Evolutionary conservation across 495 filamentous ascomycete species (phyloP), one percentile per base, ranked within the genome.

Genomic region (Cairneyella variabilis): DNA sequence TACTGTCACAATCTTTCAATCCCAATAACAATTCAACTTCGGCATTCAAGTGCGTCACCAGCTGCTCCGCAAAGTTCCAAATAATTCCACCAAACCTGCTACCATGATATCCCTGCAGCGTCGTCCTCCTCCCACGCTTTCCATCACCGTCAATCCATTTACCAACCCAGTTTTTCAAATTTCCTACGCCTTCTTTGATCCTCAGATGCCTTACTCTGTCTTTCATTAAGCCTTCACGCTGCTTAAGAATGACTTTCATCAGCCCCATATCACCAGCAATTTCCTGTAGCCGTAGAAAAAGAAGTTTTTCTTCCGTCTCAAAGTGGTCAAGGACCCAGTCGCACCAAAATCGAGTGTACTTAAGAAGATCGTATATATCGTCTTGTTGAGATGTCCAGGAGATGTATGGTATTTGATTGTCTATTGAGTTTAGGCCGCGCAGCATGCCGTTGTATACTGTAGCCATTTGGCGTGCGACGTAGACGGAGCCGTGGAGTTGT

Each of bases 401-500:
- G 0, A 67, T 69, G 0, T 70, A 69, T 61, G n/a, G n/a, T n/a
- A n/a, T n/a, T n/a, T 77, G 74, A 8, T 69, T 56, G 58, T 73
- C 73, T 47, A 77, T 71, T 16, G 62, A 58, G 58, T 78, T 79
- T 18, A 78, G 69, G 14, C 65, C 66, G 43, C 76, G 73, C 41
- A 74, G 57, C 51, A 77, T 68, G 21, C 66, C 59, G 61, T 79
- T 79, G 66, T 77, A 74, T 7, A 68, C 56, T 46, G 66, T 57
- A 3, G 69, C 57, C 63, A 76, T 71, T 21, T 72, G 63, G 14
- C 68, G 62, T 10, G 72, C 74, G 34, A 52, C 60, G 9, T n/a
- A 49, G 2, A 49, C 46, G 22, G 28, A 11, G n/a, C 16, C 32
- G 16, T 34, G 14, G 18, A 37, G 46, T 16, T 49, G n/a, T n/a